Evolutionary conservation across 345 rosid genomes (phyloP), one percentile per base, ranked within the genome.

Genomic region (Brassica juncea): DNA sequence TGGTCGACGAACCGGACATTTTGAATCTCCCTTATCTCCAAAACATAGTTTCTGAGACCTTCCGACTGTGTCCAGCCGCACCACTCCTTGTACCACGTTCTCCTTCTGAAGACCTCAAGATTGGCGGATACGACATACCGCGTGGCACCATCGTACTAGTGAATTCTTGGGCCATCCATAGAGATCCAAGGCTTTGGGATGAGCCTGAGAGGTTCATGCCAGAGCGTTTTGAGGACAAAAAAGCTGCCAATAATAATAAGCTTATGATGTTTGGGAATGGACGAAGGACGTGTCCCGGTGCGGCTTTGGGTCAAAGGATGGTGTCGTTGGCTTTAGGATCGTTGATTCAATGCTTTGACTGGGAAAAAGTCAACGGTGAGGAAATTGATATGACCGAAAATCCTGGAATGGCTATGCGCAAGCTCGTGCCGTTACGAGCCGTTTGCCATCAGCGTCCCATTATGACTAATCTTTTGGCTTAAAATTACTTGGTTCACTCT

Each of bases 101-200:
- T 61, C 58, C 78, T 42, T 44, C 79, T 2, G 82, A 73, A 65
- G 79, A 79, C 39, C 19, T 73, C 49, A 68, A 67, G 59, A 73
- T 79, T 3, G 87, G 85, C 0, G 91, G 86, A 9, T 88, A 84
- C 32, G 65, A 84, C 3, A 49, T 89, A 2, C 86, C 89, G 4
- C 73, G 77, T 14, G 83, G 79, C 68, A 83, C 91, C n/a, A 85
- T 81, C 2, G 74, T 91, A 3, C 47, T 88, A 16, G 84, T 84
- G 8, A 89, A 89, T 58, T 73, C 83, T 2, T 91, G 91, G 92
- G 84, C 89, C 39, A 86, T 91, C 12, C 94, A 88, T 2, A 79
- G 89, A 70, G 92, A 91, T 59, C 87, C 90, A 0, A 35, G 6
- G 8, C 0, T 78, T 0, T 88, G 92, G 92, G 83, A 88, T 0